Percentiles rank a stretch among this genome's conserved stretches.
These are phyloP conservation scores for Exophiala sp. DNA, from an alignment of 2,329 filamentous ascomycete genomes.

Conservation along the genomic window DNA sequence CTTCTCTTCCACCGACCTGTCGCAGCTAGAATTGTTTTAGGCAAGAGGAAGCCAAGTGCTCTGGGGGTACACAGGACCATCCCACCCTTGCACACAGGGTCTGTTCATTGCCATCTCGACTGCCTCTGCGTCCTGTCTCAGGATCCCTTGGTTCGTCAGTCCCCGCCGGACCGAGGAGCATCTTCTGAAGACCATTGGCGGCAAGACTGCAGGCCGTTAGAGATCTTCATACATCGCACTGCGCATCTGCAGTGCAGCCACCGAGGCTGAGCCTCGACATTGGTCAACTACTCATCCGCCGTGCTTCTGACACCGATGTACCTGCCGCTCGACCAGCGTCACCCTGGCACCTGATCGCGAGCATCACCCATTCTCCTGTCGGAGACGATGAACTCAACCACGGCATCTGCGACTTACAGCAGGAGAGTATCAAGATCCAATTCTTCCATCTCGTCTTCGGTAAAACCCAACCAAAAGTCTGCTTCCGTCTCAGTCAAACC, in stretches of 20 bases:
- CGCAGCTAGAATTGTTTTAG: background rate
- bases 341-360: slow-evolving; percentile 7
- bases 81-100: slow-evolving; percentile 2
- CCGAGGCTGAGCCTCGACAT: slow-evolving; percentile 5
- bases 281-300: slow-evolving; percentile 1
- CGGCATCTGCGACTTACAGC: slow-evolving; percentile 13
- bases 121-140: slow-evolving; percentile 12
- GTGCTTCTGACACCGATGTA: slow-evolving; percentile 5
- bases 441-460: slow-evolving; percentile 43
- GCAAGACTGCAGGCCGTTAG: slow-evolving; percentile 16
- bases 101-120: slow-evolving; percentile 15
- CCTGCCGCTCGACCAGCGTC: slow-evolving; percentile 4
- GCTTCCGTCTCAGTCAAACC: slow-evolving; percentile 33
- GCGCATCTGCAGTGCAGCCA: slow-evolving; percentile 20
- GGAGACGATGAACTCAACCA: slow-evolving; percentile 17
- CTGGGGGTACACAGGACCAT: background rate
- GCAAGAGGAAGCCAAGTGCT: slow-evolving; percentile 5
- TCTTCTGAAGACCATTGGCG: slow-evolving; percentile 5
- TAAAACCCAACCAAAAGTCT: slow-evolving; percentile 39
- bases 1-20: background rate
- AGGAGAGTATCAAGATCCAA: slow-evolving; percentile 37
- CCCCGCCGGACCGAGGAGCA: slow-evolving; percentile 9
- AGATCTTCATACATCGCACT: background rate
- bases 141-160: slow-evolving; percentile 15
- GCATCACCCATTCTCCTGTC: background rate